Conservation (phyloP, 257 asterid species). For the Forsythia suspensa region DNA sequence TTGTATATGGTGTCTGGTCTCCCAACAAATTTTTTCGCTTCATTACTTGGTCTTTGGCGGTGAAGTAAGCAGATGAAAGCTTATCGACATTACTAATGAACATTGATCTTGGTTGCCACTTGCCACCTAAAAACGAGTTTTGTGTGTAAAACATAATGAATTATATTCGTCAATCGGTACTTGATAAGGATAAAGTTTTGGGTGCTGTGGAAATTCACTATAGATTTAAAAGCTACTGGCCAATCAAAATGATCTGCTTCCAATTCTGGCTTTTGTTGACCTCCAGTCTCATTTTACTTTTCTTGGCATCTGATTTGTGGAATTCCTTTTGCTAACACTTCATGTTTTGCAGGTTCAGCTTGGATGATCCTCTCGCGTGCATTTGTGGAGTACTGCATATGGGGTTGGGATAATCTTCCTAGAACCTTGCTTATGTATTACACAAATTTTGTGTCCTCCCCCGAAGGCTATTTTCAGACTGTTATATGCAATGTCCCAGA, state of each 20-base stretch:
- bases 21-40: not conserved
- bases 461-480: slow-evolving; percentile 96
- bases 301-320: not conserved
- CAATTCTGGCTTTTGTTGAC: not conserved
- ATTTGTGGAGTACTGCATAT: slow-evolving; percentile 75
- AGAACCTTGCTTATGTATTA: slow-evolving; percentile 93
- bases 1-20: not conserved
- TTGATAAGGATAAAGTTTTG: not conserved
- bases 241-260: not conserved
- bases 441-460: slow-evolving; percentile 88
- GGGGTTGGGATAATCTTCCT: slow-evolving; percentile 99
- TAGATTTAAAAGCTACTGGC: not conserved
- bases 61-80: not conserved
- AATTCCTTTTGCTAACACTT: not conserved
- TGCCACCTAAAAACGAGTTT: not conserved
- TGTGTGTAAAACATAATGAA: not conserved
- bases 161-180: not conserved
- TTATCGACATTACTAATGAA: not conserved
- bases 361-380: slow-evolving; percentile 92
- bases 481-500: slow-evolving; percentile 82
- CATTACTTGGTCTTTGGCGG: not conserved
- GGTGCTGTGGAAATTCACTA: not conserved
- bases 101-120: not conserved
- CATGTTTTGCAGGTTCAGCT: slow-evolving; percentile 72
- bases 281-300: not conserved